Conservation (phyloP, 257 asterid genomes). For the Lycium ferocissimum region DNA sequence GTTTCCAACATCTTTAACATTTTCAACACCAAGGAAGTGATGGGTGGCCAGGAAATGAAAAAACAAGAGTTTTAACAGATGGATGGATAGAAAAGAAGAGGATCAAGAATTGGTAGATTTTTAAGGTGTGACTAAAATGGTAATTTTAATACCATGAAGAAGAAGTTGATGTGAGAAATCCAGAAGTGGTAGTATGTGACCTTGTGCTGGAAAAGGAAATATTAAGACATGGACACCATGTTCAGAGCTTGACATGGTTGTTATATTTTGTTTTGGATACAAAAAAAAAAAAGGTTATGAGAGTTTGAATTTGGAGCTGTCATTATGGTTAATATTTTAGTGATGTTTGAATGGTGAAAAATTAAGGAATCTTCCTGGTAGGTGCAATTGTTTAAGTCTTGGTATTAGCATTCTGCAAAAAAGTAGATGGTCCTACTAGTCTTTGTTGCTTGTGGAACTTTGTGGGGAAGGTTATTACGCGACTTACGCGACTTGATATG, state of each 20-base stretch:
- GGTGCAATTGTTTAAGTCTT: neutral
- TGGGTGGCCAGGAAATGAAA: slow-evolving; percentile 72
- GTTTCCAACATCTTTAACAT: slow-evolving; percentile 70
- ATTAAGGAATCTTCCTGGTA: neutral
- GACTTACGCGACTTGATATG: too few relatives aligned
- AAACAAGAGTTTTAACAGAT: slow-evolving; percentile 52
- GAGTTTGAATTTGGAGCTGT: neutral
- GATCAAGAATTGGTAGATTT: slow-evolving; percentile 55
- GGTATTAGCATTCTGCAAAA: neutral
- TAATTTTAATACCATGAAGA: slow-evolving; percentile 52
- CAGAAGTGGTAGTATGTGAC: slow-evolving; percentile 74
- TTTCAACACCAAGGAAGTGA: slow-evolving; percentile 74
- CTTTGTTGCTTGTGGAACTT: neutral
- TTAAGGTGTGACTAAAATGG: slow-evolving; percentile 67
- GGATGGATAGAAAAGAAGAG: slow-evolving; percentile 63
- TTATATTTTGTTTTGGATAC: too few relatives aligned
- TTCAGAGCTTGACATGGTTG: slow-evolving; percentile 43
- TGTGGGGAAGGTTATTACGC: too few relatives aligned
- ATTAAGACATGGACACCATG: slow-evolving; percentile 58
- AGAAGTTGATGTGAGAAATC: slow-evolving; percentile 72
- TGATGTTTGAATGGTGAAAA: neutral
- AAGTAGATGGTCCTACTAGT: neutral
- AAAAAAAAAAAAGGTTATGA: neutral
- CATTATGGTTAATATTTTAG: neutral
- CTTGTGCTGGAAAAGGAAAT: slow-evolving; percentile 90